Evolutionary conservation across 768 basidiomycete genomes (phyloP), one percentile per base, ranked within the genome.

Genomic region (Leccinum boreale): DNA sequence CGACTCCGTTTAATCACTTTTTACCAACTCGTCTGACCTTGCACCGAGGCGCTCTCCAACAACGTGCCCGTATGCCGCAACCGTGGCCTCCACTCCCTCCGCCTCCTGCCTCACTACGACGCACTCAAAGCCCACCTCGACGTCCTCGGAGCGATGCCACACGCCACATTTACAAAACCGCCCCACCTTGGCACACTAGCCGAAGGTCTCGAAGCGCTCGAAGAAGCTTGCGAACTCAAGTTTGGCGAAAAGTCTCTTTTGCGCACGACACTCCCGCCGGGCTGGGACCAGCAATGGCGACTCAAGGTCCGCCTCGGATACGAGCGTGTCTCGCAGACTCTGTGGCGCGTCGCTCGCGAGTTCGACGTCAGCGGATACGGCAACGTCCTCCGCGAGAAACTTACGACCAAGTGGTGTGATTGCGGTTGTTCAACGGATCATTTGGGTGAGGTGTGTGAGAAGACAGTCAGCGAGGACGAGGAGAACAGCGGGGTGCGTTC

Each of bases 381-480:
- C 0, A 74, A 77, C 35, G 82, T 89, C 14, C 73, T 90, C 31
- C 75, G 86, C 28, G 89, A 90, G 62, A 90, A 90, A 70, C 70
- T 90, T 53, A 85, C 84, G 12, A 79, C 78, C 4, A 89, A 89
- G 63, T 90, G 89, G 88, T 90, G 88, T 66, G 87, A 89, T 58
- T 90, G 88, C 71, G 88, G 88, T 1, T 90, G 88, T 67, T 89
- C 87, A 50, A 89, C 88, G 26, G 88, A 89, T 67, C 87, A 89
- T 65, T 74, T 90, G 12, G 85, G 86, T 1, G 87, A 89, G 67
- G 88, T 90, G 15, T 89, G 89, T 60, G 88, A 89, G 73, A 78
- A 78, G 56, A 86, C 86, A 8, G 87, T 89, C 31, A 70, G 86
- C 50, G 83, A 86, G 66, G 87, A 87, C 28, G 88, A 88, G 63